These are phyloP conservation scores for Corynascus novoguineensis DNA, from an alignment of 495 filamentous ascomycete species.

Conservation along the genomic window DNA sequence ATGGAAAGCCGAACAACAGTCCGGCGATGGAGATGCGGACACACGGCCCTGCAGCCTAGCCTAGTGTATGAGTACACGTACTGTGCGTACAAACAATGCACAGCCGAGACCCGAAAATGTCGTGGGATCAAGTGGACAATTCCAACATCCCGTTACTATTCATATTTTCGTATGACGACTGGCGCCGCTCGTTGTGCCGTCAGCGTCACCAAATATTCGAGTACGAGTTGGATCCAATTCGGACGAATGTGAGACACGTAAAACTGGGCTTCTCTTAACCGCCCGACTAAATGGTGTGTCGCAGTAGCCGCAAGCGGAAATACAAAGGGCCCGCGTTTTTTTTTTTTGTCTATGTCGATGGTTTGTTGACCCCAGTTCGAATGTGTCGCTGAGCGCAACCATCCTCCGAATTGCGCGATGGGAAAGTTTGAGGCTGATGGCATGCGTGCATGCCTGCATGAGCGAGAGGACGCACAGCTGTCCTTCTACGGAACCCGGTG, in stretches of 20 bases:
- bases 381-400: conserved; percentile 3
- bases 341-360: not conserved
- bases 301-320: not conserved
- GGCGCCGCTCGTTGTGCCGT: not conserved
- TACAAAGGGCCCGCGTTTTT: not conserved
- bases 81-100: not conserved
- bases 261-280: not conserved
- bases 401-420: conserved; percentile 10
- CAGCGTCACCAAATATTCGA: not conserved
- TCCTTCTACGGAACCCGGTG: conserved; percentile 2
- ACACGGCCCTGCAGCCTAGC: too few species aligned
- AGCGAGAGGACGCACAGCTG: not conserved
- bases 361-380: not conserved
- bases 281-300: not conserved
- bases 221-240: not conserved
- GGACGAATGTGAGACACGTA: not conserved
- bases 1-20: too few species aligned
- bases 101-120: not conserved
- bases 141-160: not conserved
- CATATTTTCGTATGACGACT: not conserved
- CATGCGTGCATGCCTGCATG: not conserved
- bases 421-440: not conserved
- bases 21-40: too few species aligned
- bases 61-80: too few species aligned
- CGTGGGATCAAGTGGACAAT: not conserved